Conservation (phyloP, 371 early-diverging fungal species). For the Coelomomyces lativittatus region DNA sequence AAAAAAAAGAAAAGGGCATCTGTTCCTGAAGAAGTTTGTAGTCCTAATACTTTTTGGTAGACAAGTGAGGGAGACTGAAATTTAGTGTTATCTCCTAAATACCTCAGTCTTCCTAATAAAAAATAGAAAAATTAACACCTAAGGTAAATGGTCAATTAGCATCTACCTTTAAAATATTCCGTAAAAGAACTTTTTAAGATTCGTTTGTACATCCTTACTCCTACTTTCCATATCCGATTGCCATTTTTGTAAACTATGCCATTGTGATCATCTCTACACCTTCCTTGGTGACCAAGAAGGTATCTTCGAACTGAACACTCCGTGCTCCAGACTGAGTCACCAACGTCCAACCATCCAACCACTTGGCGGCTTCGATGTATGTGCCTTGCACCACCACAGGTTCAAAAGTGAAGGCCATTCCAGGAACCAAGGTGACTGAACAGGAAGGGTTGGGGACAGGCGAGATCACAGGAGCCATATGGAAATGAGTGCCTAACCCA, state of each 20-base stretch:
- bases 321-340: constrained; percentile 60
- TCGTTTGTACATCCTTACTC: too few relatives aligned
- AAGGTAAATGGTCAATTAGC: too few relatives aligned
- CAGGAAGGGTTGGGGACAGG: constrained; percentile 34
- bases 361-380: constrained; percentile 33
- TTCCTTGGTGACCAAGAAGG: constrained; percentile 41
- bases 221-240: too few relatives aligned
- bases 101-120: too few relatives aligned
- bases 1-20: too few relatives aligned
- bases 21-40: too few relatives aligned
- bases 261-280: constrained; percentile 56
- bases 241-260: not conserved
- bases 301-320: constrained; percentile 78
- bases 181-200: too few relatives aligned
- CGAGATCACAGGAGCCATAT: constrained; percentile 36
- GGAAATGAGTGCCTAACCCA: constrained; percentile 60
- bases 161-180: too few relatives aligned
- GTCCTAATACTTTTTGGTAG: too few relatives aligned
- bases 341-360: constrained; percentile 81
- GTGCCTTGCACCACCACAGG: constrained; percentile 70
- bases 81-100: too few relatives aligned
- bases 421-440: constrained; percentile 30
- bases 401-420: constrained; percentile 73
- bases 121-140: too few relatives aligned
- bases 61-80: too few relatives aligned